These are phyloP conservation scores for Vaccinium darrowii DNA, from an alignment of 148 eudicot species.

Conservation along the genomic window DNA sequence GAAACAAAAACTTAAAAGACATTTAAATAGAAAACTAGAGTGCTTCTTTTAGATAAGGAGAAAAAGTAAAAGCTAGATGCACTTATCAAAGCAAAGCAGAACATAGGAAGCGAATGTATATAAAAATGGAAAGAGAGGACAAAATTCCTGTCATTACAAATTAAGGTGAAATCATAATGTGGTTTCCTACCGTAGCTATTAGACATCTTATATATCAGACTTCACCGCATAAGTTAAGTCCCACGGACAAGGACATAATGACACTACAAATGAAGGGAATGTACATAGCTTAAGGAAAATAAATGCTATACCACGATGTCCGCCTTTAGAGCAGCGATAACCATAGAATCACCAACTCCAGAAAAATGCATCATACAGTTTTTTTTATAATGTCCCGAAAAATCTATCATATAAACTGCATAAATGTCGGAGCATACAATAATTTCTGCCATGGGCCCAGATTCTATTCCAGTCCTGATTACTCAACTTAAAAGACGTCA, in stretches of 20 bases:
- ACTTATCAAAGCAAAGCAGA: not conserved
- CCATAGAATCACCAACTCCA: not conserved
- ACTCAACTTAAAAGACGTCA: not conserved
- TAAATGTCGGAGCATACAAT: not conserved
- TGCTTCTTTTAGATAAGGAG: not conserved
- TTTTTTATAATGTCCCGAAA: not conserved
- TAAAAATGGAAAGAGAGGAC: not conserved
- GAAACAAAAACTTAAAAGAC: not conserved
- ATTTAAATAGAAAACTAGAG: not conserved
- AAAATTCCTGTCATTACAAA: not conserved
- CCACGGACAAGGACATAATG: not conserved
- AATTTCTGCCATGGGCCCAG: not conserved
- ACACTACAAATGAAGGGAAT: not conserved
- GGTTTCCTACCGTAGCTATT: not conserved
- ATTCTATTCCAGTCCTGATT: not conserved
- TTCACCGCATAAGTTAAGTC: not conserved
- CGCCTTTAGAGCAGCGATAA: slow-evolving; percentile 1
- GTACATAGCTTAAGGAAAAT: not conserved
- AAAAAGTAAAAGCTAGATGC: not conserved
- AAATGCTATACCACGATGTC: not conserved
- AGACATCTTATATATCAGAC: not conserved
- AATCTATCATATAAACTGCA: not conserved
- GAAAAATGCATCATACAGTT: not conserved
- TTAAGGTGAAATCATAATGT: not conserved
- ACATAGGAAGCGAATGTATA: not conserved